A percentile compares a stretch with the other conserved stretches of the same genome.
Evolutionary conservation across 139 green algal genomes (phyloP).

Genomic region (Picochlorum costavermella): DNA sequence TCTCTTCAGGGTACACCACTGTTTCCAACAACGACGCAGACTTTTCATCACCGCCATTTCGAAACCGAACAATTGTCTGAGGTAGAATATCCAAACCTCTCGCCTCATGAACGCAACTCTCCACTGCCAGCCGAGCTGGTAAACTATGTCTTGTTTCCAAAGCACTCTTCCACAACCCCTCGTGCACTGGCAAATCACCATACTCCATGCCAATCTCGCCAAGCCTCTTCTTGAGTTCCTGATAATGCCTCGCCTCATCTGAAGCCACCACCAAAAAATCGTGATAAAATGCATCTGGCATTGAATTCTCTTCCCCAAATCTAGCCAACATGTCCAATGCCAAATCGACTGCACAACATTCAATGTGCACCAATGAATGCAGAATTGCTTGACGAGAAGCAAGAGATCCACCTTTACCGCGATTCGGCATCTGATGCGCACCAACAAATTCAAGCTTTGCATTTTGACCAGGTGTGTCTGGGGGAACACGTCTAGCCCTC

Average conservation of each 20-base stretch:
- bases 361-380: constrained; percentile 62
- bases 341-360: constrained; percentile 78
- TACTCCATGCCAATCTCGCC: constrained; percentile 5
- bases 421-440: constrained; percentile 28
- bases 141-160: constrained; percentile 38
- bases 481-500: not conserved
- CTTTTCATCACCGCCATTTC: constrained; percentile 40
- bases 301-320: constrained; percentile 45
- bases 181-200: constrained; percentile 59
- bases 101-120: constrained; percentile 86
- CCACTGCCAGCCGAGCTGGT: constrained; percentile 69
- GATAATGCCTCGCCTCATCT: constrained; percentile 82
- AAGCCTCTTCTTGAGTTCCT: constrained; percentile 42
- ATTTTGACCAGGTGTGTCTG: not conserved
- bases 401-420: constrained; percentile 59
- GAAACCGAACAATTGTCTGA: constrained; percentile 74
- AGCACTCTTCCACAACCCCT: constrained; percentile 84
- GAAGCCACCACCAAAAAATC: constrained; percentile 77
- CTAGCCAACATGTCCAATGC: constrained; percentile 76
- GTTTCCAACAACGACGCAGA: constrained; percentile 61
- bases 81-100: constrained; percentile 82
- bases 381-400: constrained; percentile 39
- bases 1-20: constrained; percentile 79
- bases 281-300: constrained; percentile 64
- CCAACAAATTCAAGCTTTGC: constrained; percentile 46